Percentiles rank a stretch among this genome's conserved stretches.
Conservation (phyloP, 768 basidiomycete species). For the Saitozyma sp. region DNA sequence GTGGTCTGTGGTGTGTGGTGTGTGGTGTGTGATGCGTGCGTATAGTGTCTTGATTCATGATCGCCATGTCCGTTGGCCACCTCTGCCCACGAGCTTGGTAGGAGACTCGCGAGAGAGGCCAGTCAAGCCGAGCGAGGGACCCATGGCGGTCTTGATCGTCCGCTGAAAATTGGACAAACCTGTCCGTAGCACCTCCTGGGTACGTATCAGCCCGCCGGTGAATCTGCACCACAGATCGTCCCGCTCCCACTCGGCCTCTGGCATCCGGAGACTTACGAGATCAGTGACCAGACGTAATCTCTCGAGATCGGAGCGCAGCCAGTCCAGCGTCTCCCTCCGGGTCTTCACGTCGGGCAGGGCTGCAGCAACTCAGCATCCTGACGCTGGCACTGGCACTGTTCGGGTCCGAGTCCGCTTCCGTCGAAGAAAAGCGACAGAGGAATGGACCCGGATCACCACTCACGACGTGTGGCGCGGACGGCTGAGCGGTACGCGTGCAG, state of each 20-base stretch:
- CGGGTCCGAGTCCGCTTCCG: too few relatives aligned
- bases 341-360: conserved; percentile 45
- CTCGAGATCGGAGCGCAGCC: conserved; percentile 45
- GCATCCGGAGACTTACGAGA: conserved; percentile 30
- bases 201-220: neutral
- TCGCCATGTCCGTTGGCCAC: conserved; percentile 1
- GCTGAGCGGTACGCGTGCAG: conserved; percentile 46
- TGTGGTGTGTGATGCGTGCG: neutral
- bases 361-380: conserved; percentile 8
- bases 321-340: conserved; percentile 49
- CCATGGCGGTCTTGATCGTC: conserved; percentile 40
- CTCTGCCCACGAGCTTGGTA: conserved; percentile 34
- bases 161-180: conserved; percentile 43
- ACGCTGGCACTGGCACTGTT: neutral
- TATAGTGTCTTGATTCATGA: neutral
- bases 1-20: neutral
- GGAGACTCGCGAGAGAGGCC: conserved; percentile 22
- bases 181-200: conserved; percentile 32
- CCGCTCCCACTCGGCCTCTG: neutral
- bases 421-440: neutral
- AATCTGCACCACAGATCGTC: neutral
- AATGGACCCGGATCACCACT: conserved; percentile 12
- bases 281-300: conserved; percentile 34
- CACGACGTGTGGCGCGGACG: conserved; percentile 46
- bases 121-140: conserved; percentile 38